A percentile compares a stretch with the other conserved stretches of the same genome.
Conservation (phyloP, 768 basidiomycete genomes). For the Amanita exitialis region DNA sequence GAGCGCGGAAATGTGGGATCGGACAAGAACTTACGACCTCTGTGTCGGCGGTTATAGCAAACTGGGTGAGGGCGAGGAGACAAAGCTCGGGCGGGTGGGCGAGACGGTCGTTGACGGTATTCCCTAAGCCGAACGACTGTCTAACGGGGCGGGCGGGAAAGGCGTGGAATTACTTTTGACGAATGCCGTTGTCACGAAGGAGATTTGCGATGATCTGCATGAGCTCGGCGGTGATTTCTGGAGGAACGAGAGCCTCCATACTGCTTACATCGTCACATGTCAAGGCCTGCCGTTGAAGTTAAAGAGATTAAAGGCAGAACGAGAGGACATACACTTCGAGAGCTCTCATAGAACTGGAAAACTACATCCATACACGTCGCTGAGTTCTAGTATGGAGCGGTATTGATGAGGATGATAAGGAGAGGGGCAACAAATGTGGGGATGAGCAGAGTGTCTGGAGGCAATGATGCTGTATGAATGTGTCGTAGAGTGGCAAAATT, state of each 20-base stretch:
- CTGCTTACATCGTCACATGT: neutral
- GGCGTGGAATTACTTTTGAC: slow-evolving; percentile 40
- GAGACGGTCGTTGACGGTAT: slow-evolving; percentile 72
- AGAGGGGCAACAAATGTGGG: too few species aligned
- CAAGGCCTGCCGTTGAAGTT: too few species aligned
- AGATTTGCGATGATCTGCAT: slow-evolving; percentile 82
- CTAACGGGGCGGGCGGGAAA: neutral
- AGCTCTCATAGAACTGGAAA: too few species aligned
- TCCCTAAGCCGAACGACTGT: slow-evolving; percentile 61
- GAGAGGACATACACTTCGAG: too few species aligned
- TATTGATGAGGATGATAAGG: too few species aligned
- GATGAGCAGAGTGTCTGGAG: too few species aligned
- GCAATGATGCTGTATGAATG: too few species aligned
- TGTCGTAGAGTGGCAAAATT: too few species aligned
- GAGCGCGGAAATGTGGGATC: slow-evolving; percentile 27
- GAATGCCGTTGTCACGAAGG: slow-evolving; percentile 73
- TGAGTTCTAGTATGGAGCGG: too few species aligned
- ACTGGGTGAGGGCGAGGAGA: slow-evolving; percentile 69
- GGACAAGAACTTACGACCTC: slow-evolving; percentile 38
- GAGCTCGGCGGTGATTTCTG: slow-evolving; percentile 65
- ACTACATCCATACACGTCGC: too few species aligned
- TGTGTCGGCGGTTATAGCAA: slow-evolving; percentile 66
- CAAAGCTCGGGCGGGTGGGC: slow-evolving; percentile 76
- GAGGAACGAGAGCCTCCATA: slow-evolving; percentile 43
- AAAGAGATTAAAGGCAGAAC: too few species aligned